Evolutionary conservation across 805 yeast genomes (phyloP).

Genomic region (Lachancea dasiensis): DNA sequence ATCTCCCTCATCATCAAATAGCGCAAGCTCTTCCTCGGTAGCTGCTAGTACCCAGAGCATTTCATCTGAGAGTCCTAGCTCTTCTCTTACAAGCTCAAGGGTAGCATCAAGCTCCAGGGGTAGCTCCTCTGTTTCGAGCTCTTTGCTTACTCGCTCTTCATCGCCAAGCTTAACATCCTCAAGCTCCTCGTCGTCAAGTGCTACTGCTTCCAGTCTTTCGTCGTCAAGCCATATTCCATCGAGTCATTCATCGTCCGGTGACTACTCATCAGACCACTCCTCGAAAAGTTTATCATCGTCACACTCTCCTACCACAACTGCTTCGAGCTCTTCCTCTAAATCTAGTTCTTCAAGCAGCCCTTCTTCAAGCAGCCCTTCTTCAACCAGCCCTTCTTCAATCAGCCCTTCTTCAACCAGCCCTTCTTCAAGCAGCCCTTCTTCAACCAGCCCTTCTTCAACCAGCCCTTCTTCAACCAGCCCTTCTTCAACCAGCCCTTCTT

Average conservation of each 20-base stretch:
- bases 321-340: slow-evolving; percentile 12
- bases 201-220: background rate
- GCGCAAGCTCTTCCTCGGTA: background rate
- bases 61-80: slow-evolving; percentile 2
- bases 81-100: background rate
- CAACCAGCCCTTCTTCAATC: background rate
- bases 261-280: no score
- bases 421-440: slow-evolving; percentile 10
- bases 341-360: slow-evolving; percentile 7
- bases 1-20: slow-evolving; percentile 1
- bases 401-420: background rate
- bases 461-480: background rate
- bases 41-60: background rate
- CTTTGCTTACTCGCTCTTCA: slow-evolving; percentile 1
- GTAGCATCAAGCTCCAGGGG: background rate
- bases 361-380: background rate
- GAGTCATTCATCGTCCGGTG: no score
- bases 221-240: no score
- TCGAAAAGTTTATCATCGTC: slow-evolving; percentile 6
- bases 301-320: slow-evolving; percentile 2
- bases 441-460: slow-evolving; percentile 1
- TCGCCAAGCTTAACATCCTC: background rate
- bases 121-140: slow-evolving; percentile 2
- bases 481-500: background rate
- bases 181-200: slow-evolving; percentile 6